Base-by-base conservation (phyloP, 2,329 filamentous ascomycete species). In the Diaporthe australafricana region DNA sequence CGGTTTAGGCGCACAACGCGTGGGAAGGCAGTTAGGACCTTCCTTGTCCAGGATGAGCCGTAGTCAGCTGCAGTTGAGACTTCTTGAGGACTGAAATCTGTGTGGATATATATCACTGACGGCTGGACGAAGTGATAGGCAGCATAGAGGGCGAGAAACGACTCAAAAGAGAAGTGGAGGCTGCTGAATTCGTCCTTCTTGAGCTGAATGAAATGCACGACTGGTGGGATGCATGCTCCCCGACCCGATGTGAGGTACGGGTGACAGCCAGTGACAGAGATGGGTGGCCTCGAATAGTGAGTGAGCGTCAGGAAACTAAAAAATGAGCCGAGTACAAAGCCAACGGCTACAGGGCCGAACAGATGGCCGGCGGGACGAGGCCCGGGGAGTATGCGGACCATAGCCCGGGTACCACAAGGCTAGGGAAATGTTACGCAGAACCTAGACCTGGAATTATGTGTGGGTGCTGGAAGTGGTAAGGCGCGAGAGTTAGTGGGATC, bases 151-250 rank as follows among this genome's bases (percentile, higher is more conserved):
- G 76, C 74, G 27, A 79, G 50, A 48, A 79, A 79, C 25, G 72
- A 65, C 30, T 74, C 73, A 73, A 79, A 79, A 32, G 65, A 68
- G 40, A 78, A 72, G 16, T 73, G 48, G 32, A 78, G 42, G 30
- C 25, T 67, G 2, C 70, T 68, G 14, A 68, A 32, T 2, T 73
- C 75, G 42, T 77, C 68, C 17, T 70, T 55, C 22, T 75, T 72
- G 42, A 79, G 68, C 71, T 75, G 76, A 52, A 79, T 70, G 42
- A 77, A 78, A 62, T 79, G 78, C 5, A 79, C 77, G 45, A 75
- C 70, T 53, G 77, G 76, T 6, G 78, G 78, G 16, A 79, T 78
- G 20, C 42, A 63, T 35, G 42, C 30, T 12, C 42, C 30, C 27
- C 25, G 27, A 6, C 20, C 27, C 6, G 60, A 48, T 2, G 14